Conservation (phyloP, 129 eudicot species). For the Kitagawia praeruptora region DNA sequence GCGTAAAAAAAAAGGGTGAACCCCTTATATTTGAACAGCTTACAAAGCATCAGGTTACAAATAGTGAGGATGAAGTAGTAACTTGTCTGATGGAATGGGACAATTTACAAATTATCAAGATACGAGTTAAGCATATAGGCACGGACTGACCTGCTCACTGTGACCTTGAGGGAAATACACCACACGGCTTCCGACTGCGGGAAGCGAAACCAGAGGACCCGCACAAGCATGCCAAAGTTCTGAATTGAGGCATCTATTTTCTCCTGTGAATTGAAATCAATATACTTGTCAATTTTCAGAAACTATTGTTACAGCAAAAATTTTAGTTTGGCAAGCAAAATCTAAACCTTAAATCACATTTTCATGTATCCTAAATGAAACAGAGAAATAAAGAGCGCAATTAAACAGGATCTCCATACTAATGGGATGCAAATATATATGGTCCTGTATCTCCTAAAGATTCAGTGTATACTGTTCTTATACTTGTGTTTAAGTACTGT, state of each 20-base stretch:
- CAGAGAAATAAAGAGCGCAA: background rate
- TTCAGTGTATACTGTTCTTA: background rate
- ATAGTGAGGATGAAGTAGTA: background rate
- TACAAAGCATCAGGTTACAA: background rate
- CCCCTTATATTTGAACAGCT: background rate
- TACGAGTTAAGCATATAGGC: background rate
- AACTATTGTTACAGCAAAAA: background rate
- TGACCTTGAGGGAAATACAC: slow-evolving; percentile 96
- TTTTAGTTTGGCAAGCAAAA: background rate
- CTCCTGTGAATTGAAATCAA: slow-evolving; percentile 40
- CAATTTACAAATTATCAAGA: background rate
- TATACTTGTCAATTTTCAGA: background rate
- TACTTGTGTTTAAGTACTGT: background rate
- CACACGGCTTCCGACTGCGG: slow-evolving; percentile 80
- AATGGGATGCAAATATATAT: background rate
- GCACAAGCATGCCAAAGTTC: slow-evolving; percentile 98
- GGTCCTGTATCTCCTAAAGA: background rate
- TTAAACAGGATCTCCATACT: background rate
- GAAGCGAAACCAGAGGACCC: slow-evolving; percentile 90
- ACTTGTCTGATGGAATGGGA: background rate
- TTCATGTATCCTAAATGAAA: background rate
- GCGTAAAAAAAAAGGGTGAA: background rate
- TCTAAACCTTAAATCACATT: background rate
- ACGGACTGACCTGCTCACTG: slow-evolving; percentile 76
- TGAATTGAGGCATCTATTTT: slow-evolving; percentile 76